Evolutionary conservation across 225 moss, liverwort and hornwort genomes (phyloP).

Genomic region (Physcomitrium patens): DNA sequence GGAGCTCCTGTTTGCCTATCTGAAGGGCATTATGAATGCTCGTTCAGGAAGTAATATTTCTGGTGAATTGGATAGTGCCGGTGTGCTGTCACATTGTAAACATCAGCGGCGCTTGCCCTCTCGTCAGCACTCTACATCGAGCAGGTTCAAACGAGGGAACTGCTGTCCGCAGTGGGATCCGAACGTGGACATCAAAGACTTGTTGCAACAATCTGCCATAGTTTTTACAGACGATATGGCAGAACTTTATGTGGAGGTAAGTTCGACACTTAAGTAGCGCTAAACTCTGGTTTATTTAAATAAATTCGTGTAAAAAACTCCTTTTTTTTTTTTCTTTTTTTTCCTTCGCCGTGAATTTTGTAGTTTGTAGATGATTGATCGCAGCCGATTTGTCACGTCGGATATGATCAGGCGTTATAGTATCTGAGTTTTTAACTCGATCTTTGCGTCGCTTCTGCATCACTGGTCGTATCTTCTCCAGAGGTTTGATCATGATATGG

Average conservation of each 20-base stretch:
- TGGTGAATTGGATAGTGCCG: conserved; percentile 40
- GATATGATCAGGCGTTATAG: neutral
- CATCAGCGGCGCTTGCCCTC: conserved; percentile 37
- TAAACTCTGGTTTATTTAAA: neutral
- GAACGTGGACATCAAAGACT: conserved; percentile 64
- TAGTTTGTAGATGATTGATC: neutral
- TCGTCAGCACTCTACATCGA: conserved; percentile 33
- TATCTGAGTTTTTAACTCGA: neutral
- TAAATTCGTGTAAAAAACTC: neutral
- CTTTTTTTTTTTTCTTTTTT: neutral
- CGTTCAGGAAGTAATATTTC: conserved; percentile 61
- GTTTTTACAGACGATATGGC: conserved; percentile 87
- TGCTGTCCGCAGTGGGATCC: conserved; percentile 47
- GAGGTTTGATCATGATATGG: neutral
- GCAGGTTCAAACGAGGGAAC: conserved; percentile 31
- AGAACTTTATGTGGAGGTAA: conserved; percentile 94
- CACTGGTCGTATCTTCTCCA: conserved; percentile 1
- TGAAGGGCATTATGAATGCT: conserved; percentile 90
- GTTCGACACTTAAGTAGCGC: conserved; percentile 13
- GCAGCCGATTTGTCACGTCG: conserved; percentile 10
- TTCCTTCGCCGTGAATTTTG: neutral
- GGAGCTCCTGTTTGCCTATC: conserved; percentile 73
- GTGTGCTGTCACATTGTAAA: conserved; percentile 33
- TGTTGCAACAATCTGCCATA: conserved; percentile 71
- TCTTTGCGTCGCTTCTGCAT: neutral